Evolutionary conservation across 2,329 filamentous ascomycete genomes (phyloP).

Genomic region (Leptosphaerulina australis): DNA sequence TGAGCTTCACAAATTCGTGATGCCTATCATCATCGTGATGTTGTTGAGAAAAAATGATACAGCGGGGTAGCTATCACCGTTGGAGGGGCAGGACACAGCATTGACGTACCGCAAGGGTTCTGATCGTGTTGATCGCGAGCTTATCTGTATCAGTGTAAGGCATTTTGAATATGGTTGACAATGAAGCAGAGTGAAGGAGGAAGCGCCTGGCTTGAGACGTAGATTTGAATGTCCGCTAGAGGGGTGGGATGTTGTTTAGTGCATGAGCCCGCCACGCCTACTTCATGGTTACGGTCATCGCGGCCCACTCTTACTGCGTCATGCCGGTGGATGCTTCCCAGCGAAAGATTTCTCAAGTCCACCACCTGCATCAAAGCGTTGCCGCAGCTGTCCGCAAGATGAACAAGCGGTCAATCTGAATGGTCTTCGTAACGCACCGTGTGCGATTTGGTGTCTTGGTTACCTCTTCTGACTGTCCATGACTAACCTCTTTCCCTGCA

Average conservation of each 20-base stretch:
- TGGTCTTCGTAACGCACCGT: background rate
- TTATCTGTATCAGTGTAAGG: slow-evolving; percentile 85
- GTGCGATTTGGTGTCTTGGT: background rate
- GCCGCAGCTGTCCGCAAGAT: slow-evolving; percentile 19
- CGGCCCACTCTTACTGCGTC: slow-evolving; percentile 8
- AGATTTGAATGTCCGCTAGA: slow-evolving; percentile 7
- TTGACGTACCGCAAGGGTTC: slow-evolving; percentile 84
- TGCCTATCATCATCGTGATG: slow-evolving; percentile 6
- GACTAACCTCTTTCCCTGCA: slow-evolving; percentile 2
- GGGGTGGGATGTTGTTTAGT: slow-evolving; percentile 5
- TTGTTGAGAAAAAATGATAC: slow-evolving; percentile 29
- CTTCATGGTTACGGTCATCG: slow-evolving; percentile 4
- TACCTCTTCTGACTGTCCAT: slow-evolving; percentile 1
- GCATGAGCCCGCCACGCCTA: slow-evolving; percentile 6
- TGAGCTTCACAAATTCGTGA: slow-evolving; percentile 20
- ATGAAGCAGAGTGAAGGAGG: slow-evolving; percentile 21
- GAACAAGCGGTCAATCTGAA: slow-evolving; percentile 12
- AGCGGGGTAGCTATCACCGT: slow-evolving; percentile 39
- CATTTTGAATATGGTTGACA: slow-evolving; percentile 64
- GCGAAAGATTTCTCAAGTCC: slow-evolving; percentile 13
- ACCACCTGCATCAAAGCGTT: slow-evolving; percentile 18
- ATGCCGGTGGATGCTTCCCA: slow-evolving; percentile 12
- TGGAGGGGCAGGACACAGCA: slow-evolving; percentile 11
- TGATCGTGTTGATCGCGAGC: slow-evolving; percentile 98
- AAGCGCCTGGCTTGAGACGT: slow-evolving; percentile 14